phyloP scores from a whole-genome alignment of 2,329 filamentous ascomycete genomes.

The Passalora sequoiae region DNA sequence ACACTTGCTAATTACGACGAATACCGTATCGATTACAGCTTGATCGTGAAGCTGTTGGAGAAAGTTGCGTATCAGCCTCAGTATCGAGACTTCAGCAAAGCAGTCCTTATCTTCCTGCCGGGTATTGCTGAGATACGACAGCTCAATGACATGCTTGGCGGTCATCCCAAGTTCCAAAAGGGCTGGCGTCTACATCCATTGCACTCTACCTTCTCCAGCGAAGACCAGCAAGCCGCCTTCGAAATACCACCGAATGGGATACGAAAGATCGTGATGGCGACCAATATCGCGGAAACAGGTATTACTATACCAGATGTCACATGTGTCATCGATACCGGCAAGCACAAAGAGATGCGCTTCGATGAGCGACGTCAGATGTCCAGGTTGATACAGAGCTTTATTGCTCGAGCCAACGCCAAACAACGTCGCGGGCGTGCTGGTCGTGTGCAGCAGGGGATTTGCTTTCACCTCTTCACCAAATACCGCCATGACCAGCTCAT shows the following conservation, averaged over 20 bases:
- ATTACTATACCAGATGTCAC: constrained; percentile 98
- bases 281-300: constrained; percentile 97
- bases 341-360: constrained; percentile 95
- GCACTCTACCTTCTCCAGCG: constrained; percentile 90
- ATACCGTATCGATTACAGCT: constrained; percentile 82
- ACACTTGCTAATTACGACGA: constrained; percentile 77
- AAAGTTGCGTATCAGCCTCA: constrained; percentile 66
- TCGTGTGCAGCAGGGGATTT: constrained; percentile 89
- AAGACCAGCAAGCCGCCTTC: constrained; percentile 94
- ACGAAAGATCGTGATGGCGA: constrained; percentile 91
- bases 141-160: constrained; percentile 76
- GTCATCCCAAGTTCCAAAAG: constrained; percentile 67
- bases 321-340: constrained; percentile 92
- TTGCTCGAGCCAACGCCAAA: constrained; percentile 91
- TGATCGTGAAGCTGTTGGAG: constrained; percentile 74
- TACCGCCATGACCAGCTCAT: constrained; percentile 78
- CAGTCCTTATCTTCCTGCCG: constrained; percentile 89
- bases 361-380: constrained; percentile 91
- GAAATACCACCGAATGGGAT: constrained; percentile 72
- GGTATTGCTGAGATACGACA: constrained; percentile 70
- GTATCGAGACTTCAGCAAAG: constrained; percentile 72
- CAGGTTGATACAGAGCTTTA: constrained; percentile 86
- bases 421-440: constrained; percentile 90
- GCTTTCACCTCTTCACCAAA: constrained; percentile 93
- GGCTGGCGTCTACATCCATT: constrained; percentile 84